Evolutionary conservation across 768 basidiomycete species (phyloP).

Genomic region (Dacryopinax spathularia): DNA sequence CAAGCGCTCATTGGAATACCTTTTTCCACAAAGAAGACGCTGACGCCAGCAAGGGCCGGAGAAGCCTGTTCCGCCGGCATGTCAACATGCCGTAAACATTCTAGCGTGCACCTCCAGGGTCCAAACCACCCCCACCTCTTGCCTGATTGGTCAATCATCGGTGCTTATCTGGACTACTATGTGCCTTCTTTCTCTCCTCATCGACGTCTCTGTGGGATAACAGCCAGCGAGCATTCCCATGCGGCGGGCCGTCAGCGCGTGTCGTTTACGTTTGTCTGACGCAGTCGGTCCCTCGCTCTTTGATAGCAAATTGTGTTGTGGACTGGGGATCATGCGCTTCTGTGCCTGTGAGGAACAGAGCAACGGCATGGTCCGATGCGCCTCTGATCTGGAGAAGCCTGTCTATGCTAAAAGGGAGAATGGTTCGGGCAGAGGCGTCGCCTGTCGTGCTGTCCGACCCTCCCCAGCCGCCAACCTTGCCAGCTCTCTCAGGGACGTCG

Average conservation of each 20-base stretch:
- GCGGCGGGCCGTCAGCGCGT: background rate
- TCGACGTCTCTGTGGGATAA: background rate
- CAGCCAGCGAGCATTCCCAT: background rate
- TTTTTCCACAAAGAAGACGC: background rate
- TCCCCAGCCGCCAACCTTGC: background rate
- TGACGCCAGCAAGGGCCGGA: background rate
- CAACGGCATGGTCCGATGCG: no score
- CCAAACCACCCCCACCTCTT: background rate
- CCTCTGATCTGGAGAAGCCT: no score
- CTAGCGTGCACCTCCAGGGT: background rate
- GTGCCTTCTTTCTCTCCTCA: background rate
- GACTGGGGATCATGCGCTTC: background rate
- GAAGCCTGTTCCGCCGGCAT: background rate
- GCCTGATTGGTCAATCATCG: background rate
- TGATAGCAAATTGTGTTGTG: background rate
- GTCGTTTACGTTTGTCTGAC: no score
- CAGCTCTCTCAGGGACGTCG: background rate
- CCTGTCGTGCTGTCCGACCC: background rate
- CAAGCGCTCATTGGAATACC: no score
- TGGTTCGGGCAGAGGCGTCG: background rate
- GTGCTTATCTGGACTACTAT: background rate
- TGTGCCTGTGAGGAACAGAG: background rate
- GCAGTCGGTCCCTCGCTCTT: no score
- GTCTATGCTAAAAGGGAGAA: background rate
- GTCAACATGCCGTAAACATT: background rate